Percentiles rank a stretch among this genome's conserved stretches.
Evolutionary conservation across 2,329 filamentous ascomycete species (phyloP).

Genomic region (Fusarium sacchari): DNA sequence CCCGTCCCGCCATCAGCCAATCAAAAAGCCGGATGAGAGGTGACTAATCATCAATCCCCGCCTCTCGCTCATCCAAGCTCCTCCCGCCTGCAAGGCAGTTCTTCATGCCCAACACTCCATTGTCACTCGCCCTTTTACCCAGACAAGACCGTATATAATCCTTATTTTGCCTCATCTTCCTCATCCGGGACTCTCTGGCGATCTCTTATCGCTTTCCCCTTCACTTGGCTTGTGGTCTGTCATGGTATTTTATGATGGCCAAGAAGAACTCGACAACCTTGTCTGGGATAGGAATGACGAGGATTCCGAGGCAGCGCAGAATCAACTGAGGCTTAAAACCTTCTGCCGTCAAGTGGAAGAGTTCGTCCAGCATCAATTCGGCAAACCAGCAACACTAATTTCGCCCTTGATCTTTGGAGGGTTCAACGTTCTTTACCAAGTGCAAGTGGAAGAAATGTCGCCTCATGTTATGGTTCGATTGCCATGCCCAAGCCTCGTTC

Average conservation of each 20-base stretch:
- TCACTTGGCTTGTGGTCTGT: too few relatives aligned
- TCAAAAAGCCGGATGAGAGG: too few relatives aligned
- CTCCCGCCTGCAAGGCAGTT: too few relatives aligned
- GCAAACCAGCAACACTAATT: background rate
- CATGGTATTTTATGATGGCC: background rate
- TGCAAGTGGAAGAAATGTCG: background rate
- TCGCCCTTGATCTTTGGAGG: constrained; percentile 3
- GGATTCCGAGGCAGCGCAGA: background rate
- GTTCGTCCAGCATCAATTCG: background rate
- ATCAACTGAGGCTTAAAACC: background rate
- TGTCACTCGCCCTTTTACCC: too few relatives aligned
- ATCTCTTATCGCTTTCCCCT: too few relatives aligned
- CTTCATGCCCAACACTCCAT: too few relatives aligned
- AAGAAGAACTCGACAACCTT: constrained; percentile 26
- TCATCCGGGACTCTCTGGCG: too few relatives aligned
- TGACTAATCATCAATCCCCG: too few relatives aligned
- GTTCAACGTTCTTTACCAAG: background rate
- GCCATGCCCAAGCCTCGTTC: background rate
- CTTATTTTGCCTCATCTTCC: too few relatives aligned
- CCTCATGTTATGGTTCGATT: background rate
- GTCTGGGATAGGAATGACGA: constrained; percentile 28
- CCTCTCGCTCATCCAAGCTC: too few relatives aligned
- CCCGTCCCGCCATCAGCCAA: too few relatives aligned
- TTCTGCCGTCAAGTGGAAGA: background rate
- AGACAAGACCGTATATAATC: too few relatives aligned